phyloP scores from a whole-genome alignment of 257 asterid genomes.

The Solanum tarijense region DNA sequence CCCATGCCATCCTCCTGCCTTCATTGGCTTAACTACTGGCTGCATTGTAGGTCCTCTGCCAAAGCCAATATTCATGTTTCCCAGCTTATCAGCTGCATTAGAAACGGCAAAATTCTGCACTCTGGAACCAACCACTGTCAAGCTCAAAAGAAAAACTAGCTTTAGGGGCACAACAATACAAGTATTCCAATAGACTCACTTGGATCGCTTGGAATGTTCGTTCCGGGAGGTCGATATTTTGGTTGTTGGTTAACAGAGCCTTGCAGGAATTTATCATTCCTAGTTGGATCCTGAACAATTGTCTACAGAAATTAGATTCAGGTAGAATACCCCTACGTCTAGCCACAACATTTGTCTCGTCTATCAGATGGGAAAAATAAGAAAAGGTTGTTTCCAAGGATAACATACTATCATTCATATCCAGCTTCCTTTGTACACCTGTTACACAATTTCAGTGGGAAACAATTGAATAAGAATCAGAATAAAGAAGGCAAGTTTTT shows the following conservation, averaged over 20 bases:
- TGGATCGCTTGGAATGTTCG: conserved; percentile 36
- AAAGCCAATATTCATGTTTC: conserved; percentile 41
- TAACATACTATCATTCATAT: conserved; percentile 47
- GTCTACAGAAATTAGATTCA: neutral
- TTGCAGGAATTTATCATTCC: conserved; percentile 37
- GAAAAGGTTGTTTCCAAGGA: neutral
- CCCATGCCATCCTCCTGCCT: conserved; percentile 77
- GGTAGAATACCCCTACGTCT: neutral
- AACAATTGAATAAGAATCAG: neutral
- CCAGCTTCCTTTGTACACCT: conserved; percentile 84
- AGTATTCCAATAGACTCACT: conserved; percentile 4
- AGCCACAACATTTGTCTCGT: neutral
- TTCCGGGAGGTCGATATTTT: conserved; percentile 60
- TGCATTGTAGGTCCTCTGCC: conserved; percentile 37
- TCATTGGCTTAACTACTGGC: conserved; percentile 47
- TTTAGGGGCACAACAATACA: neutral
- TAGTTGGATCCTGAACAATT: conserved; percentile 24
- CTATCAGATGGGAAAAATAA: neutral
- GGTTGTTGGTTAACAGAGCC: conserved; percentile 50
- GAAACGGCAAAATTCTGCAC: conserved; percentile 30
- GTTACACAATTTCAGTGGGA: neutral
- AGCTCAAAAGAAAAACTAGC: neutral
- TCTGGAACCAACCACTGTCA: conserved; percentile 23
- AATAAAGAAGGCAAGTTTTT: neutral
- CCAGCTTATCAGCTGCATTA: conserved; percentile 47